A percentile compares a stretch with the other conserved stretches of the same genome.
Evolutionary conservation across 805 yeast genomes (phyloP).

Genomic region (Suhomyces canberraensis): DNA sequence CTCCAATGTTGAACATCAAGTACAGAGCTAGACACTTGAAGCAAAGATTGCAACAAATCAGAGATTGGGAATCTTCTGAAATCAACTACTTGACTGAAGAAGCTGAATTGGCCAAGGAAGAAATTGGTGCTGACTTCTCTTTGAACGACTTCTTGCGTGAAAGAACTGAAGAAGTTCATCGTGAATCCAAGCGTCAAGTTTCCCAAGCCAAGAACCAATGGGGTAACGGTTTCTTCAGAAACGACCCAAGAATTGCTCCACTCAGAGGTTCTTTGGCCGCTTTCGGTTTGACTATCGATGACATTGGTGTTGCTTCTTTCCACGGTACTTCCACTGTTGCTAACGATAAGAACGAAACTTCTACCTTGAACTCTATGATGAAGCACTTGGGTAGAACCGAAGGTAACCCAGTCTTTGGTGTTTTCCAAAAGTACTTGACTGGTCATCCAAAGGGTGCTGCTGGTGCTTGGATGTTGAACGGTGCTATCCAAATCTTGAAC

Average conservation of each 20-base stretch:
- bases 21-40: conserved; percentile 92
- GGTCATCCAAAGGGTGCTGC: conserved; percentile 99
- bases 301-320: conserved; percentile 94
- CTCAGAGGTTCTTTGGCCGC: conserved; percentile 95
- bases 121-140: conserved; percentile 48
- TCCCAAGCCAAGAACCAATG: conserved; percentile 87
- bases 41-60: conserved; percentile 72
- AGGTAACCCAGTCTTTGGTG: conserved; percentile 97
- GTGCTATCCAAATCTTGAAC: conserved; percentile 90
- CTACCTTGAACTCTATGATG: conserved; percentile 89
- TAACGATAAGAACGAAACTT: conserved; percentile 96
- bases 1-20: conserved; percentile 81
- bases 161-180: conserved; percentile 81
- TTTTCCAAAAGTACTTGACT: conserved; percentile 97
- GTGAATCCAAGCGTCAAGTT: conserved; percentile 82
- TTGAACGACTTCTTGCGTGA: conserved; percentile 60
- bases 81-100: conserved; percentile 67
- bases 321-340: conserved; percentile 99
- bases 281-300: conserved; percentile 90
- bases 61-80: conserved; percentile 83
- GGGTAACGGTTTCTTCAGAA: conserved; percentile 92
- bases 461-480: conserved; percentile 99
- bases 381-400: conserved; percentile 91
- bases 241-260: conserved; percentile 94
- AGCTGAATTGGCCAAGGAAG: conserved; percentile 52